Evolutionary conservation across 352 stramenopile genomes (phyloP).

Genomic region (Halophytophthora batemanensis): DNA sequence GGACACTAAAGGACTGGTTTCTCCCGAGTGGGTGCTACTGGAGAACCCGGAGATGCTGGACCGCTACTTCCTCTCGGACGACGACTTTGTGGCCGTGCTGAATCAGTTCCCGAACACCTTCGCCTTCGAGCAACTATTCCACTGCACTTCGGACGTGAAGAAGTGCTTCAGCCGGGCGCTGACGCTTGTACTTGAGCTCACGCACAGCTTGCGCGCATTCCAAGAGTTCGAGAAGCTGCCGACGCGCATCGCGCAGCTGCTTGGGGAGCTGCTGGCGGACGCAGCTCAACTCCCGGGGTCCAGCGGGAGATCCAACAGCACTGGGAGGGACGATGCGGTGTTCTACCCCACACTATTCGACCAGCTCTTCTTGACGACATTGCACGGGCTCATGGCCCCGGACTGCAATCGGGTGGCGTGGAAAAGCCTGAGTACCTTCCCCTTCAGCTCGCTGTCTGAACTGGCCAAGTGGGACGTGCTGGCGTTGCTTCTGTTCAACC

Average conservation of each 20-base stretch:
- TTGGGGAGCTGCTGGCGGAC: slow-evolving; percentile 60
- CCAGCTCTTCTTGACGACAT: slow-evolving; percentile 78
- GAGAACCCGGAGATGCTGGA: slow-evolving; percentile 82
- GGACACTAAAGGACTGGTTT: slow-evolving; percentile 40
- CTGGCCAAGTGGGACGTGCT: slow-evolving; percentile 83
- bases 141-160: slow-evolving; percentile 66
- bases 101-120: slow-evolving; percentile 87
- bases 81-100: slow-evolving; percentile 79
- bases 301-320: slow-evolving; percentile 6
- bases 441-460: slow-evolving; percentile 69
- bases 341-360: slow-evolving; percentile 84
- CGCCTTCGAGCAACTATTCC: slow-evolving; percentile 74
- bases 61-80: slow-evolving; percentile 76
- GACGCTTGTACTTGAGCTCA: slow-evolving; percentile 74
- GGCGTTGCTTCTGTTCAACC: slow-evolving; percentile 69
- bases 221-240: slow-evolving; percentile 84
- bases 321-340: slow-evolving; percentile 21
- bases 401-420: slow-evolving; percentile 83
- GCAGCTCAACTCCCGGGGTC: slow-evolving; percentile 54
- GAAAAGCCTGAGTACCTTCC: slow-evolving; percentile 64
- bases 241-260: slow-evolving; percentile 59
- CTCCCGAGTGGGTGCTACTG: slow-evolving; percentile 77
- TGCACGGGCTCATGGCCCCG: slow-evolving; percentile 63
- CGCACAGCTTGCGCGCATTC: slow-evolving; percentile 60
- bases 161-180: slow-evolving; percentile 76